Conservation (phyloP, 2,329 filamentous ascomycete genomes). For the Pseudocercospora eumusae region DNA sequence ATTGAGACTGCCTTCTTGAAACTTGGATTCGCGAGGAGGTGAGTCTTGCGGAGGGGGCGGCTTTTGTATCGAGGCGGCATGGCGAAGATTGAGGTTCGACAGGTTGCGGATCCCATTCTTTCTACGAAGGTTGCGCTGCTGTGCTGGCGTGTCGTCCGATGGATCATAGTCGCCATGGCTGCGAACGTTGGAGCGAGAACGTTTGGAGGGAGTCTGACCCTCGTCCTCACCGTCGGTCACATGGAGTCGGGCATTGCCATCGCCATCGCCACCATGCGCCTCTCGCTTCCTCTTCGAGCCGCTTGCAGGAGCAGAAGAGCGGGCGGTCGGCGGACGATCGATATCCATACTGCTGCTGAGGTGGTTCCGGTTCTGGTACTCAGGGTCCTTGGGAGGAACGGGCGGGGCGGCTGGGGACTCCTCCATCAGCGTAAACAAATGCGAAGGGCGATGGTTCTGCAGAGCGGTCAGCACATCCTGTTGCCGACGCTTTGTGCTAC, state of each 20-base stretch:
- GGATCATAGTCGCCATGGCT: constrained; percentile 26
- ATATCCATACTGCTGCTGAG: constrained; percentile 24
- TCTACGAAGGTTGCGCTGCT: constrained; percentile 36
- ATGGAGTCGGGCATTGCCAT: constrained; percentile 27
- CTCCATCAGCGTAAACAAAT: constrained; percentile 18
- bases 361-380: constrained; percentile 16
- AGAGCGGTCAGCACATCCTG: constrained; percentile 13
- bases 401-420: constrained; percentile 31
- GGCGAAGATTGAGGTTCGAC: constrained; percentile 40
- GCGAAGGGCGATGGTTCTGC: constrained; percentile 16
- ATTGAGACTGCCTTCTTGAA: constrained; percentile 81
- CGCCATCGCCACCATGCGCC: constrained; percentile 31
- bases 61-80: constrained; percentile 32
- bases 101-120: constrained; percentile 41
- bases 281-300: constrained; percentile 38
- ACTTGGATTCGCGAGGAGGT: constrained; percentile 60
- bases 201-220: constrained; percentile 35
- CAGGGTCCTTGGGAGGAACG: constrained; percentile 37
- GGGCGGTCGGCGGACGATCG: constrained; percentile 21
- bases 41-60: constrained; percentile 25
- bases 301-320: constrained; percentile 26
- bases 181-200: constrained; percentile 29
- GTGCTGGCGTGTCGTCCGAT: constrained; percentile 31
- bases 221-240: constrained; percentile 24
- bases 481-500: neutral